A percentile compares a stretch with the other conserved stretches of the same genome.
Evolutionary conservation across 108 stramenopile genomes (phyloP).

Genomic region (Nitzschia sp.): DNA sequence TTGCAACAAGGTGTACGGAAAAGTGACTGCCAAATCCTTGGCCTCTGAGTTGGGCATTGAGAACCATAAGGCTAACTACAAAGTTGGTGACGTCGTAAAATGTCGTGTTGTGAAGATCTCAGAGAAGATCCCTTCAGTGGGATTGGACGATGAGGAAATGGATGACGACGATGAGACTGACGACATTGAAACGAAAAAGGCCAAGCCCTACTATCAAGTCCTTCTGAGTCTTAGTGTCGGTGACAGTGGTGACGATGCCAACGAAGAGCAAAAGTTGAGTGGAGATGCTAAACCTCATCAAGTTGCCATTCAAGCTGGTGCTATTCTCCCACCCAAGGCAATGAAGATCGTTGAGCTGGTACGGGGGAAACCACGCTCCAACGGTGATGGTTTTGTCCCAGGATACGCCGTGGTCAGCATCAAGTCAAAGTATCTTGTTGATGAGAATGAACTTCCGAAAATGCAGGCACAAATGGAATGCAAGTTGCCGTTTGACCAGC

Average conservation of each 20-base stretch:
- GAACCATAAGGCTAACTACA: conserved; percentile 64
- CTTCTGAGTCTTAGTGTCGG: conserved; percentile 15
- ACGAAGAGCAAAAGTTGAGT: conserved; percentile 26
- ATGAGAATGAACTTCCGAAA: conserved; percentile 26
- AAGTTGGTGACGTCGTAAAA: conserved; percentile 74
- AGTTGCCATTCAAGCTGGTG: conserved; percentile 53
- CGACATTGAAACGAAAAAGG: neutral
- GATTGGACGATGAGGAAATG: conserved; percentile 31
- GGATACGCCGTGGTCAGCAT: conserved; percentile 79
- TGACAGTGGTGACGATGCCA: conserved; percentile 9
- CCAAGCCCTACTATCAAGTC: conserved; percentile 9
- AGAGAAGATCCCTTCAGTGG: conserved; percentile 28
- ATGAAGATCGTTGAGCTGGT: conserved; percentile 78
- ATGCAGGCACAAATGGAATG: conserved; percentile 48
- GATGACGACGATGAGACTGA: conserved; percentile 27
- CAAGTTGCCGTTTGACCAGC: conserved; percentile 78
- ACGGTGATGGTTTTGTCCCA: conserved; percentile 49
- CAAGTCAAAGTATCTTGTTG: conserved; percentile 70
- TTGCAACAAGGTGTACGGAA: conserved; percentile 78
- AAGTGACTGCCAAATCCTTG: conserved; percentile 60
- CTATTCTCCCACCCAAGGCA: conserved; percentile 60
- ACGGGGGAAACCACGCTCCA: conserved; percentile 38
- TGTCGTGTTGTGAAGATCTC: conserved; percentile 57
- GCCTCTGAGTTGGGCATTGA: conserved; percentile 80
- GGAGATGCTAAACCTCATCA: conserved; percentile 28